phyloP scores from a whole-genome alignment of 2,329 filamentous ascomycete species.

The Cercospora berteroae region DNA sequence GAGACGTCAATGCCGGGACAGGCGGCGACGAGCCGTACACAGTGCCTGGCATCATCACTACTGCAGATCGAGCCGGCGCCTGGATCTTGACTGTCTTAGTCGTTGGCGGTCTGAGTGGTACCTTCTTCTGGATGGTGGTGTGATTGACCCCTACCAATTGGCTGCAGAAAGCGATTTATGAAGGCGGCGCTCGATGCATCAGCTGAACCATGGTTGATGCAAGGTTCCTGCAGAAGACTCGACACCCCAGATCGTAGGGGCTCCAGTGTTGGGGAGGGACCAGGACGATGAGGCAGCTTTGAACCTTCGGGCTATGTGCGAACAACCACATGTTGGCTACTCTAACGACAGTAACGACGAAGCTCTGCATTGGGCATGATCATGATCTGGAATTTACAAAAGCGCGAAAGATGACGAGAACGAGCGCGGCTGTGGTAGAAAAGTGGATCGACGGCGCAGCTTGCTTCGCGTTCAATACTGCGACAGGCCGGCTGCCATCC shows the following conservation, averaged over 20 bases:
- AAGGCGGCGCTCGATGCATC: background rate
- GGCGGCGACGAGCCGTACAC: constrained; percentile 23
- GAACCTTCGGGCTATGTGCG: background rate
- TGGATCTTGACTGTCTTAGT: constrained; percentile 24
- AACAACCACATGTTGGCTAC: background rate
- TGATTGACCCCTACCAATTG: background rate
- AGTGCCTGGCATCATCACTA: constrained; percentile 28
- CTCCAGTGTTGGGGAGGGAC: too few relatives aligned
- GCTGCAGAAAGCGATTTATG: background rate
- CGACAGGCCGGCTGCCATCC: background rate
- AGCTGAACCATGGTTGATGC: background rate
- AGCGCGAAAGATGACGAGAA: background rate
- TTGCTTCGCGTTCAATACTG: background rate
- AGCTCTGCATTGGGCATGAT: background rate
- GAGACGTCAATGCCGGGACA: constrained; percentile 22
- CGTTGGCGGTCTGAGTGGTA: constrained; percentile 21
- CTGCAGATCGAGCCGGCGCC: constrained; percentile 24
- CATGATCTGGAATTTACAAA: background rate
- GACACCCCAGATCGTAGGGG: too few relatives aligned
- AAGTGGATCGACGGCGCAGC: background rate
- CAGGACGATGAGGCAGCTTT: background rate
- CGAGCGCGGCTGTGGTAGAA: background rate
- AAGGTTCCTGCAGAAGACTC: background rate
- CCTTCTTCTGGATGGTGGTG: constrained; percentile 26
- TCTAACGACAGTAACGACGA: background rate